Evolutionary conservation across 2,329 filamentous ascomycete genomes (phyloP).

Genomic region (Calcarisporium arbuscula): DNA sequence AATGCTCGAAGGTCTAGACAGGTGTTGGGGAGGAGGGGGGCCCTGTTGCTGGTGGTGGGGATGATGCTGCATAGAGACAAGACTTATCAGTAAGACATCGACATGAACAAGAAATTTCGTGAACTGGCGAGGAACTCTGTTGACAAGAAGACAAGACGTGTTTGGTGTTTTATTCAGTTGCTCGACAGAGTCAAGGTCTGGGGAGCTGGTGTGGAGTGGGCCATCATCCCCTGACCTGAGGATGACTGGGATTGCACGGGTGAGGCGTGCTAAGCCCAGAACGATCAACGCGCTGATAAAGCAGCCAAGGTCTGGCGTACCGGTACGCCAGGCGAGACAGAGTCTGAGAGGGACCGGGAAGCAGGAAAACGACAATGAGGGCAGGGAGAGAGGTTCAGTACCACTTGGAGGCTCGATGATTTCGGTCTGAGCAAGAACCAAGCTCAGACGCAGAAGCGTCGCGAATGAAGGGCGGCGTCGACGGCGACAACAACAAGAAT

Average conservation of each 20-base stretch:
- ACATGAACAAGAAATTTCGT: conserved; percentile 30
- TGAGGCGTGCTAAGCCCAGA: conserved; percentile 43
- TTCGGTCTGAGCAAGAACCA: too few relatives aligned
- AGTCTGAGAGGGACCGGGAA: too few relatives aligned
- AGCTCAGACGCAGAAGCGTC: too few relatives aligned
- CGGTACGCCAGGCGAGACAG: conserved; percentile 10
- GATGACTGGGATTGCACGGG: conserved; percentile 43
- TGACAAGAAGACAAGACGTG: conserved; percentile 41
- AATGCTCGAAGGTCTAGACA: conserved; percentile 58
- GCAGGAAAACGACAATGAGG: conserved; percentile 15
- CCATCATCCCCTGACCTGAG: conserved; percentile 34
- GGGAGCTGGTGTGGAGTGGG: conserved; percentile 32
- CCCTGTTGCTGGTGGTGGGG: conserved; percentile 67
- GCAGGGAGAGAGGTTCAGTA: conserved; percentile 19
- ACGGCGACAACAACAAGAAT: too few relatives aligned
- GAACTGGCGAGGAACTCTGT: conserved; percentile 17
- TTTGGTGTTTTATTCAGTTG: conserved; percentile 43
- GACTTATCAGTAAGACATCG: conserved; percentile 48
- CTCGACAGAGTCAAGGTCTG: conserved; percentile 40
- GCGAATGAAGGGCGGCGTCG: too few relatives aligned
- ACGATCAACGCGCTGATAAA: conserved; percentile 32
- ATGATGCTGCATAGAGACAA: conserved; percentile 67
- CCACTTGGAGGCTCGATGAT: too few relatives aligned
- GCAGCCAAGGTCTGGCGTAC: conserved; percentile 27
- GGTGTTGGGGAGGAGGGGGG: conserved; percentile 59